These are phyloP conservation scores for Penicillium sp. DNA, from an alignment of 2,329 filamentous ascomycete species.

Conservation along the genomic window DNA sequence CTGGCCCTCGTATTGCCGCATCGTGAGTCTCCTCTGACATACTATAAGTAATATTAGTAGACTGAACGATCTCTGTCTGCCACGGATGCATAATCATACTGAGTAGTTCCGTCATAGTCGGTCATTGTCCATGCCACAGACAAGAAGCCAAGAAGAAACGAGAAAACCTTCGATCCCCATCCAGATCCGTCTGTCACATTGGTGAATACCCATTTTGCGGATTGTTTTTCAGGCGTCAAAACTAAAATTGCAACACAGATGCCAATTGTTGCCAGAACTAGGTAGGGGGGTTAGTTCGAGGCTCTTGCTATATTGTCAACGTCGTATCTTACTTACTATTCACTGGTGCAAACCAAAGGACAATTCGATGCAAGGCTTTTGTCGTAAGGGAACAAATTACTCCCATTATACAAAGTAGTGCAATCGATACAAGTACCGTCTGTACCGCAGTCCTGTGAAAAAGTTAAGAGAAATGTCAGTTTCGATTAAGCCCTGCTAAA, in stretches of 20 bases:
- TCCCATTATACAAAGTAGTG: slow-evolving; percentile 53
- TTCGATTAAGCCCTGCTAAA: slow-evolving; percentile 11
- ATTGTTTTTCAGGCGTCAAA: slow-evolving; percentile 57
- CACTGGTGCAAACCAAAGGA: slow-evolving; percentile 64
- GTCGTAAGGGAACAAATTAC: slow-evolving; percentile 62
- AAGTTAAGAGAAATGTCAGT: background rate
- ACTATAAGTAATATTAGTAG: slow-evolving; percentile 27
- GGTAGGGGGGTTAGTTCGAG: background rate
- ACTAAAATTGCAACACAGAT: slow-evolving; percentile 58
- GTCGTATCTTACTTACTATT: slow-evolving; percentile 49
- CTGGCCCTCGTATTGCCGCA: slow-evolving; percentile 56
- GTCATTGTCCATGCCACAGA: slow-evolving; percentile 57
- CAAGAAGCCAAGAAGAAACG: slow-evolving; percentile 56
- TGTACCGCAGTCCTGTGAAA: slow-evolving; percentile 51
- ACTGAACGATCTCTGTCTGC: background rate
- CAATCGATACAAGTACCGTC: slow-evolving; percentile 56
- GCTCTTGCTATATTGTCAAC: background rate
- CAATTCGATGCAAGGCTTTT: slow-evolving; percentile 55
- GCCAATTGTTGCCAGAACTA: slow-evolving; percentile 55
- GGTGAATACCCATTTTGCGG: slow-evolving; percentile 58
- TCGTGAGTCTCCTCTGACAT: slow-evolving; percentile 66
- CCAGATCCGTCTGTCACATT: slow-evolving; percentile 60
- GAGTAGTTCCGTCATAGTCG: slow-evolving; percentile 64
- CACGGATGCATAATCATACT: slow-evolving; percentile 37
- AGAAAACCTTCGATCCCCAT: slow-evolving; percentile 59